These are phyloP conservation scores for Sporisorium scitamineum DNA, from an alignment of 1,284 basidiomycete species.

Conservation along the genomic window DNA sequence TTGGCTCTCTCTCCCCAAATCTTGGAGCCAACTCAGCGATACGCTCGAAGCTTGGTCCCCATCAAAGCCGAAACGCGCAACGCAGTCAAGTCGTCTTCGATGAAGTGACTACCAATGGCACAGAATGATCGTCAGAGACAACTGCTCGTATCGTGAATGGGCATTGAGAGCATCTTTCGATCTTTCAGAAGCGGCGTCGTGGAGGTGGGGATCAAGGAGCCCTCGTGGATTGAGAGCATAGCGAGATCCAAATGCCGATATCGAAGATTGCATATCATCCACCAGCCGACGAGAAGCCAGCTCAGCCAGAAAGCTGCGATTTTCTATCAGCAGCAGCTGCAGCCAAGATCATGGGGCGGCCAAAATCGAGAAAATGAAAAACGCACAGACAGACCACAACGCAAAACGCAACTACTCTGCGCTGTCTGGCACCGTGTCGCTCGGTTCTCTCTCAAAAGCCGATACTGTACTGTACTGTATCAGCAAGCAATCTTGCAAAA, in stretches of 20 bases:
- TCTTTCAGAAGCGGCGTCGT: too few species aligned
- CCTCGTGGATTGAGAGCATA: background rate
- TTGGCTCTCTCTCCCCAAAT: too few species aligned
- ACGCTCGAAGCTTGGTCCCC: constrained; percentile 1
- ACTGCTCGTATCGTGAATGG: too few species aligned
- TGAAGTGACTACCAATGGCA: too few species aligned
- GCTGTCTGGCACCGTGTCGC: background rate
- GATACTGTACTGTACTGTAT: too few species aligned
- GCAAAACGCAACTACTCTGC: constrained; percentile 16
- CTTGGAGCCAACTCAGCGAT: background rate
- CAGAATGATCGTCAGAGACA: too few species aligned
- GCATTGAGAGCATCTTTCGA: too few species aligned
- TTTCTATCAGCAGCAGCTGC: background rate
- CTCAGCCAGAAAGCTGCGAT: constrained; percentile 12
- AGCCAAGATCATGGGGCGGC: background rate
- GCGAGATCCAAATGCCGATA: background rate
- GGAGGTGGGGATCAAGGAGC: background rate
- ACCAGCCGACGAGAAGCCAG: too few species aligned
- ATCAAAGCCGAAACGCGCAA: constrained; percentile 24
- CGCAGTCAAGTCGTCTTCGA: background rate
- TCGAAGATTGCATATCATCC: background rate
- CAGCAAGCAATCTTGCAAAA: constrained; percentile 15
- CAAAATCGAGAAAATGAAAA: background rate
- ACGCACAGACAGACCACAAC: constrained; percentile 25
- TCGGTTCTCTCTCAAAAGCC: background rate